Percentiles rank a stretch among this genome's conserved stretches.
Evolutionary conservation across 441 rosid genomes (phyloP).

Genomic region (Croton setiger): DNA sequence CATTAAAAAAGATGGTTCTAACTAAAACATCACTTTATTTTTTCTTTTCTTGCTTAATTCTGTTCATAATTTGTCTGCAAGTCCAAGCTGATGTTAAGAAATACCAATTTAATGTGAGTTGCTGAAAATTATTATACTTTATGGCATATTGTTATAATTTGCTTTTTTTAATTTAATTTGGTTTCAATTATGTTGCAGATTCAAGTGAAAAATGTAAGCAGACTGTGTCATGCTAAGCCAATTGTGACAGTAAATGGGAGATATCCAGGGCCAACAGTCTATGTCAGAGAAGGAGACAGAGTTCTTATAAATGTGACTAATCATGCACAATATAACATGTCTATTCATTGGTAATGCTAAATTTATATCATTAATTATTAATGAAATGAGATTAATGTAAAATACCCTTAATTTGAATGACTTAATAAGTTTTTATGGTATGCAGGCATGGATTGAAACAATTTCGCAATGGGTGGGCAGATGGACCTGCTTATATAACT

Average conservation of each 20-base stretch:
- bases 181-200: not conserved
- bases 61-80: conserved; percentile 11
- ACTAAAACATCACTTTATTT: conserved; percentile 5
- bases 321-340: conserved; percentile 19
- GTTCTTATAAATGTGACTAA: conserved; percentile 21
- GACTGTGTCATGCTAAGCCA: conserved; percentile 25
- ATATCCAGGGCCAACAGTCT: conserved; percentile 26
- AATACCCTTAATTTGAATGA: too few relatives aligned
- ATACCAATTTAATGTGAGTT: conserved; percentile 35
- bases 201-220: conserved; percentile 25
- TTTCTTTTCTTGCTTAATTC: conserved; percentile 18
- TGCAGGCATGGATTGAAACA: conserved; percentile 28
- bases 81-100: conserved; percentile 27
- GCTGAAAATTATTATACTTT: not conserved
- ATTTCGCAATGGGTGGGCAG: conserved; percentile 24
- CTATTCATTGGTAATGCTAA: conserved; percentile 17
- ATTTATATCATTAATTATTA: too few relatives aligned
- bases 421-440: too few relatives aligned
- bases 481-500: conserved; percentile 32
- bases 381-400: not conserved
- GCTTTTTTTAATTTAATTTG: not conserved
- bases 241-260: conserved; percentile 24
- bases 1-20: conserved; percentile 11
- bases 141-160: not conserved
- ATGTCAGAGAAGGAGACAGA: conserved; percentile 25